Conservation (phyloP, 225 moss, liverwort and hornwort species). For the Pseudisothecium myosuroides region DNA sequence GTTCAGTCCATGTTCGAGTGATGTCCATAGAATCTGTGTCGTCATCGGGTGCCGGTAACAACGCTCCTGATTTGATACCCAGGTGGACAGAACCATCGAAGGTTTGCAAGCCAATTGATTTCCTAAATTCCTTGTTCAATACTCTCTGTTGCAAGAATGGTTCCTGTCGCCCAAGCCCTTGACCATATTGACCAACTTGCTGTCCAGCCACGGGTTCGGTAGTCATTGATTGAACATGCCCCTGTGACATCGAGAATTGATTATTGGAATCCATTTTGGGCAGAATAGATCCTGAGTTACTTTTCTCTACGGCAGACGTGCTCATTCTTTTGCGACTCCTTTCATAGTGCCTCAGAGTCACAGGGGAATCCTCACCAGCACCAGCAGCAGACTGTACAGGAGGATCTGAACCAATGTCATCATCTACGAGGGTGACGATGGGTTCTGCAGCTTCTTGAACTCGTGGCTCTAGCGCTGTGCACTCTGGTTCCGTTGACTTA, state of each 20-base stretch:
- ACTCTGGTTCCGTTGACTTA: not conserved
- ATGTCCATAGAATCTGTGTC: constrained; percentile 26
- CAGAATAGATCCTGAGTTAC: not conserved
- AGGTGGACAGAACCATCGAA: not conserved
- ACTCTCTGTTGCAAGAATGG: not conserved
- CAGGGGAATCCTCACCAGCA: not conserved
- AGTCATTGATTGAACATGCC: not conserved
- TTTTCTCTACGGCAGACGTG: not conserved
- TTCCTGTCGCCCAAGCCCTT: not conserved
- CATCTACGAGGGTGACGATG: not conserved
- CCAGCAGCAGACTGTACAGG: not conserved
- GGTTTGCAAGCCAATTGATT: not conserved
- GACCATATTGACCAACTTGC: not conserved
- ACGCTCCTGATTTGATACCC: not conserved
- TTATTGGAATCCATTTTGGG: not conserved
- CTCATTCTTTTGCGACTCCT: not conserved
- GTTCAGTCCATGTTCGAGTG: constrained; percentile 11
- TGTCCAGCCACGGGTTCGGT: not conserved
- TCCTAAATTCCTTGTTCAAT: not conserved
- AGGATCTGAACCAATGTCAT: not conserved
- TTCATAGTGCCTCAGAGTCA: constrained; percentile 5
- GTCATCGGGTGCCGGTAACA: constrained; percentile 1
- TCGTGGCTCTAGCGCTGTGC: not conserved
- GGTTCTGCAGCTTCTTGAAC: not conserved
- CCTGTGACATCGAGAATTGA: not conserved